Base-by-base conservation (phyloP, 768 basidiomycete species). In the Suillus subluteus region DNA sequence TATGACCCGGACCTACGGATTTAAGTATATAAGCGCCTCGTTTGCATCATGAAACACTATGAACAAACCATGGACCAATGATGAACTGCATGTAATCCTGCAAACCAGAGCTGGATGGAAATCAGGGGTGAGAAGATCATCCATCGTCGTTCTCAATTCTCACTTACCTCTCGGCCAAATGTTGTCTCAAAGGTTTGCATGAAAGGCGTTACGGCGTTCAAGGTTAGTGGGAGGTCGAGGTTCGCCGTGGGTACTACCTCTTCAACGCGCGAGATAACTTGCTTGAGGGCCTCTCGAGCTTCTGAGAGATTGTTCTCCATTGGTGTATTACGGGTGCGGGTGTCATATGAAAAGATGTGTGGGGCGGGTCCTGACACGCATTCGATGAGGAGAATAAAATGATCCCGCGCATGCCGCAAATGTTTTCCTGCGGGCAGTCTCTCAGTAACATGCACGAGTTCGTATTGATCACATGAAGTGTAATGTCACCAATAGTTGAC, bases 61-160 rank as follows among this genome's bases (percentile, higher is more conserved):
- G 26, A 16, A 71, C 85, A 70, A 74, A 92, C 91, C 91, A 94
- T 94, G 23, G 92, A 93, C 92, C 92, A 95, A 74, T 95, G 94
- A 77, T 95, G 94, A 32, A 95, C 90, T 52, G 93, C 93, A 73
- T 95, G 94, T 40, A 95, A 78, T 30, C 84, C 88, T n/a, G 88
- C 86, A 75, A 95, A 95, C 94, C 94, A 95, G 21, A 95, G 79
- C 92, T 94, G 62, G 40, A 70, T 58, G 52, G 44, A 38, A 15
- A 50, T 38, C 41, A 56, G 46, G 69, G 70, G 48, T 69, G 66
- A 66, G 62, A 46, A 15, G 50, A 11, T 6, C 18, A 2, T 50
- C 48, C 16, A 41, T 18, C 6, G 18, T 6, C 26, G 38, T 37
- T 30, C 44, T 30, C 12, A 58, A 52, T 30, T 26, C 79, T 70